phyloP scores from a whole-genome alignment of 352 stramenopile species.

The Poterioochromonas sp. region DNA sequence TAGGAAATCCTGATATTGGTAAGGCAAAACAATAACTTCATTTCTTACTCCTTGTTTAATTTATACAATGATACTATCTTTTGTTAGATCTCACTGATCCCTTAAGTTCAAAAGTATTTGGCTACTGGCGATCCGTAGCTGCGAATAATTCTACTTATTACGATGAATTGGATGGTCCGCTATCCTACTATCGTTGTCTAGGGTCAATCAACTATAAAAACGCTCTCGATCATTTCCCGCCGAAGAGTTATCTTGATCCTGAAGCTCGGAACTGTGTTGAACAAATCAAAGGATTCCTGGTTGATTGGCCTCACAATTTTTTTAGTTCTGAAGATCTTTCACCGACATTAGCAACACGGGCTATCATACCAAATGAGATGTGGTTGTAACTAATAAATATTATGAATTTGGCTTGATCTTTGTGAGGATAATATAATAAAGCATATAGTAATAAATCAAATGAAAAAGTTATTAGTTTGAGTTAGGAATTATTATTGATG shows the following conservation, averaged over 20 bases:
- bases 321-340: neutral
- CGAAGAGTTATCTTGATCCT: neutral
- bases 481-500: no score
- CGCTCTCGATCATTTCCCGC: neutral
- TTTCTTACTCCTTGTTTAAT: neutral
- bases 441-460: no score
- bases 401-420: no score
- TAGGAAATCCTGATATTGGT: neutral
- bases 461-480: no score
- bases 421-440: no score
- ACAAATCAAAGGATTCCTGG: neutral
- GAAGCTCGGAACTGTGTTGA: neutral
- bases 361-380: neutral
- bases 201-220: neutral
- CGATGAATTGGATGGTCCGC: slow-evolving; percentile 1
- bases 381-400: slow-evolving; percentile 16
- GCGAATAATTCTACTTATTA: neutral
- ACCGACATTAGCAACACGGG: neutral
- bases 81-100: slow-evolving; percentile 7
- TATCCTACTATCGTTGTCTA: slow-evolving; percentile 7
- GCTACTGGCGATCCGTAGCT: neutral
- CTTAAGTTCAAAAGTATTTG: neutral
- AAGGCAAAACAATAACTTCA: neutral
- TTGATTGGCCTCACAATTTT: slow-evolving; percentile 5
- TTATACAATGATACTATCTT: neutral